phyloP scores from a whole-genome alignment of 208 protist species.

The Naegleria gruberi region DNA sequence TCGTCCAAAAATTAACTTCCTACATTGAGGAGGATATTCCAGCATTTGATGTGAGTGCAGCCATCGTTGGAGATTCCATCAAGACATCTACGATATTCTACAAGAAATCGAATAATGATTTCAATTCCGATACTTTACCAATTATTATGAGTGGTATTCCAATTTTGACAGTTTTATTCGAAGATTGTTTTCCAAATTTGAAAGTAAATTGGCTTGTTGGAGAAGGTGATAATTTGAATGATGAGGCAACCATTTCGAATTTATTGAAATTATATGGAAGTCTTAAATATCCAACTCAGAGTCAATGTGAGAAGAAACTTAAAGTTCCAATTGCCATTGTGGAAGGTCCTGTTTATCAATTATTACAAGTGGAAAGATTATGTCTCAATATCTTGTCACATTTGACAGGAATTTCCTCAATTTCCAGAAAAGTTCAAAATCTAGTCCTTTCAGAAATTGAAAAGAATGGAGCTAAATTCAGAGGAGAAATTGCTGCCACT shows the following conservation, averaged over 20 bases:
- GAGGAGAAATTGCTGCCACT: conserved; percentile 51
- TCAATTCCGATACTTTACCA: not conserved
- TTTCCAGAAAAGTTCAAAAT: not conserved
- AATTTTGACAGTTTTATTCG: conserved; percentile 60
- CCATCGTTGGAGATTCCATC: conserved; percentile 51
- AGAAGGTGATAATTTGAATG: conserved; percentile 46
- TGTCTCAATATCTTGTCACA: conserved; percentile 62
- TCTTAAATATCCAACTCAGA: conserved; percentile 23
- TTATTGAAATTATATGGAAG: not conserved
- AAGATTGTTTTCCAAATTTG: conserved; percentile 37
- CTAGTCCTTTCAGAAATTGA: conserved; percentile 6
- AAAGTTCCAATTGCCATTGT: conserved; percentile 36
- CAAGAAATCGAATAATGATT: conserved; percentile 38
- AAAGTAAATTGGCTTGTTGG: conserved; percentile 48
- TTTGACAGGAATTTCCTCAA: conserved; percentile 50
- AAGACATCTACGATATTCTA: conserved; percentile 43
- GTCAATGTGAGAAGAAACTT: not conserved
- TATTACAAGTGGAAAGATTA: conserved; percentile 60
- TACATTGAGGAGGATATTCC: conserved; percentile 65
- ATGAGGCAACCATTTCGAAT: not conserved
- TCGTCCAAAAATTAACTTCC: not conserved
- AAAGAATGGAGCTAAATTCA: conserved; percentile 13
- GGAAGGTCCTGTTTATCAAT: conserved; percentile 32
- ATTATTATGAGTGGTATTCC: conserved; percentile 53
- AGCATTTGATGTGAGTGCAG: conserved; percentile 63